phyloP scores from a whole-genome alignment of 306 rosid genomes.

The Mimosa bimucronata region DNA sequence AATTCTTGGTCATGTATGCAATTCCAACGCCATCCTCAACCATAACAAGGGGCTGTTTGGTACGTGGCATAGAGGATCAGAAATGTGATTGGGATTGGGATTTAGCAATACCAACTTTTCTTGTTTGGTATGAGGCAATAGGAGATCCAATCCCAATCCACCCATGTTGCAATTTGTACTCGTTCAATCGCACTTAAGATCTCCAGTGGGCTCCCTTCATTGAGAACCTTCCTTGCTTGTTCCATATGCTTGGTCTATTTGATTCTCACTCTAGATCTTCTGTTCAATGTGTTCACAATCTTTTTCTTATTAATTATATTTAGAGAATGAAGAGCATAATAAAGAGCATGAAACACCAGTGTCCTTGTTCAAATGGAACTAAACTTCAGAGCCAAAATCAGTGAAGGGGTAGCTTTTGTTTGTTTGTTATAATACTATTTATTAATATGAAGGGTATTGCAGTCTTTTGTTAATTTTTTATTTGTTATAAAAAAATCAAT shows the following conservation, averaged over 20 bases:
- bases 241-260: background rate
- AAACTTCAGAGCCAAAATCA: too few relatives aligned
- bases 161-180: background rate
- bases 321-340: background rate
- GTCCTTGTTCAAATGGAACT: background rate
- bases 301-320: background rate
- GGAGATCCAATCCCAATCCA: background rate
- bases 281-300: background rate
- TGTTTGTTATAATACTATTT: too few relatives aligned
- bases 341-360: background rate
- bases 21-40: slow-evolving; percentile 65
- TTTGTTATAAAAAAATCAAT: too few relatives aligned
- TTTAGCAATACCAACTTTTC: background rate
- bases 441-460: too few relatives aligned
- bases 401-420: too few relatives aligned
- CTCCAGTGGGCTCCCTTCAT: background rate
- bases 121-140: background rate
- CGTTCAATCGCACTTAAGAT: too few relatives aligned
- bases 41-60: slow-evolving; percentile 32
- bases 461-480: too few relatives aligned
- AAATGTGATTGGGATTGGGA: background rate
- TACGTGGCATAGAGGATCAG: background rate
- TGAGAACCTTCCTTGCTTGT: background rate
- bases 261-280: background rate
- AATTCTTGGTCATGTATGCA: background rate